Evolutionary conservation across 1,284 basidiomycete genomes (phyloP).

Genomic region (Kalmanozyma brasiliensis): DNA sequence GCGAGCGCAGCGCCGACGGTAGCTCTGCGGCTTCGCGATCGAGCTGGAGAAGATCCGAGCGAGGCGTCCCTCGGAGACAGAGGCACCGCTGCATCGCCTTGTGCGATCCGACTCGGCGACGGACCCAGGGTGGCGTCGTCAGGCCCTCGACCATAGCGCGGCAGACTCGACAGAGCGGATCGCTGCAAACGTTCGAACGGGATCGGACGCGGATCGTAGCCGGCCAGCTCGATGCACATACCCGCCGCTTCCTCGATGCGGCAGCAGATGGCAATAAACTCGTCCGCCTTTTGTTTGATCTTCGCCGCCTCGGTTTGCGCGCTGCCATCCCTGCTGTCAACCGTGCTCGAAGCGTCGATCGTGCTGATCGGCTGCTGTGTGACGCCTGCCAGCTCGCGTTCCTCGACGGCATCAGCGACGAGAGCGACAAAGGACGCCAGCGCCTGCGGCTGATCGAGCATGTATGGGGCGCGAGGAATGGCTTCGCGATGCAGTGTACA

Average conservation of each 20-base stretch:
- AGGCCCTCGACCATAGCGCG: background rate
- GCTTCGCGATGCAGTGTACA: conserved; percentile 52
- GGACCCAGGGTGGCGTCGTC: background rate
- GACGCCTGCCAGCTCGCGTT: conserved; percentile 5
- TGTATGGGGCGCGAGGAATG: conserved; percentile 45
- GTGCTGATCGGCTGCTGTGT: background rate
- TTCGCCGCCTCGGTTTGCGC: conserved; percentile 8
- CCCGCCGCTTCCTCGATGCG: conserved; percentile 55
- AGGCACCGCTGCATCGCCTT: conserved; percentile 3
- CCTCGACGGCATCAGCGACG: conserved; percentile 40
- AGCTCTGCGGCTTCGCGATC: conserved; percentile 28
- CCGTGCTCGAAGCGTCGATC: too few relatives aligned
- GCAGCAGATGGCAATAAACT: conserved; percentile 52
- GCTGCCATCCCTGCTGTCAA: too few relatives aligned
- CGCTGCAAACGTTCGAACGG: conserved; percentile 28
- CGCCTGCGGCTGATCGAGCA: conserved; percentile 52
- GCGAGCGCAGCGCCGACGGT: conserved; percentile 22
- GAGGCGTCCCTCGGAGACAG: conserved; percentile 10
- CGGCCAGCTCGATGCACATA: conserved; percentile 51
- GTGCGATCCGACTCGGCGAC: background rate
- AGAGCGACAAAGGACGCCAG: conserved; percentile 53
- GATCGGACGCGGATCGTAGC: conserved; percentile 49
- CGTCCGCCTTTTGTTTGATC: conserved; percentile 25
- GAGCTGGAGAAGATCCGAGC: conserved; percentile 16
- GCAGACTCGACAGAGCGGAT: background rate